Base-by-base conservation (phyloP, 257 asterid species). In the Mitragyna speciosa region DNA sequence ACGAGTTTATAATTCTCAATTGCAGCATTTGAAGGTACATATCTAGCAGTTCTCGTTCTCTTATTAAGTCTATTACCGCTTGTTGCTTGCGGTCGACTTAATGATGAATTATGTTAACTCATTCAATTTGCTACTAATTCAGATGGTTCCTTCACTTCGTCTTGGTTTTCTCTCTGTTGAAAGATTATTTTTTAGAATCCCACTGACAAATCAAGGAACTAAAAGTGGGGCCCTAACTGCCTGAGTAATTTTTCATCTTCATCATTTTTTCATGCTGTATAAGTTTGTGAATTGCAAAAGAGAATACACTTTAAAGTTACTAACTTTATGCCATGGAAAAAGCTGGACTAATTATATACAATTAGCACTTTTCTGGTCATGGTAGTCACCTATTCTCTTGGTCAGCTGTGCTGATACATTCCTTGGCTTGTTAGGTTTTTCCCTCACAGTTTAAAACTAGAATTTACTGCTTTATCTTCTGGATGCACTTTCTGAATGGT, bases 1-100 rank as follows among this genome's bases (percentile, higher is more conserved):
- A 80, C 90, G 97, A 78, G 96, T 94, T 54, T 96, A 90, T 85
- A 91, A 89, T 84, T 90, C 98, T 77, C 99, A 96, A 79, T 84
- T 96, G 83, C 99, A 94, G 85, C 97, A 94, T 87, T 82, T 96
- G 80, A 96, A 93, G 98, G 99, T 92, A 85, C n/a, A 72, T 47
- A 43, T 72, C 66, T 12, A 43, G 45, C 56, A 41, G 39, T 82
- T 26, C 70, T 73, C 51, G n/a, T 65, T 17, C 7, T 45, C 2
- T 45, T 41, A 14, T 39, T 3, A 4, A 22, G 64, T 59, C 10
- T 75, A 7, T 45, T 39, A 20, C 45, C 28, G 63, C 59, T 68
- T 6, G 17, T 54, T 58, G 26, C 33, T 58, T 22, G 79, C 17
- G 0, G 26, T 12, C 70, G 19, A 30, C 26, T 12, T 47, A 11